phyloP scores from a whole-genome alignment of 106 monocot genomes.

The Acorus calamus region DNA sequence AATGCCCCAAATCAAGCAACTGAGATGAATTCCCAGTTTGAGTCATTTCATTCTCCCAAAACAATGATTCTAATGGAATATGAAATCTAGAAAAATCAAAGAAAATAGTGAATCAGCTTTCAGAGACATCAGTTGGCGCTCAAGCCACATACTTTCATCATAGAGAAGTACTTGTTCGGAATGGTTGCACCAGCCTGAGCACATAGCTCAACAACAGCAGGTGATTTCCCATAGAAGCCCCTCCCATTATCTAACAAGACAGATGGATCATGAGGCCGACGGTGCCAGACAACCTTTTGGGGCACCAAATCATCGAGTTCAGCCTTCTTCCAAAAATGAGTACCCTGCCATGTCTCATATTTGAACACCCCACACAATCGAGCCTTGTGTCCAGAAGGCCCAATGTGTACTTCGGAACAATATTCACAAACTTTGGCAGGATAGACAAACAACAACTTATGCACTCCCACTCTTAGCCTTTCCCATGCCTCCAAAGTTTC shows the following conservation, averaged over 20 bases:
- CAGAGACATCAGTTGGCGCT: slow-evolving; percentile 2
- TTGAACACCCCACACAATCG: slow-evolving; percentile 76
- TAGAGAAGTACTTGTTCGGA: slow-evolving; percentile 53
- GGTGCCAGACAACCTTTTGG: slow-evolving; percentile 67
- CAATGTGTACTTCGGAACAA: slow-evolving; percentile 82
- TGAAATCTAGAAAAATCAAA: no score
- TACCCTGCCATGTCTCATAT: slow-evolving; percentile 53
- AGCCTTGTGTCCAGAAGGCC: slow-evolving; percentile 76
- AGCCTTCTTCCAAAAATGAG: slow-evolving; percentile 74
- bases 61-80: no score
- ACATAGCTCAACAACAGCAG: slow-evolving; percentile 80
- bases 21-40: no score
- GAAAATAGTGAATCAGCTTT: no score
- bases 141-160: slow-evolving; percentile 68
- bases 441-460: slow-evolving; percentile 61
- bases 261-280: slow-evolving; percentile 59
- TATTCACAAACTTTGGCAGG: slow-evolving; percentile 64
- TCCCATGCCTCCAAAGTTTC: slow-evolving; percentile 75
- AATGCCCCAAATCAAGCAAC: no score
- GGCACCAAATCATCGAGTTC: slow-evolving; percentile 70
- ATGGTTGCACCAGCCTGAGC: slow-evolving; percentile 66
- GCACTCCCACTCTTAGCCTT: slow-evolving; percentile 50
- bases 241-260: slow-evolving; percentile 51
- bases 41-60: no score
- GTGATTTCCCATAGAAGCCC: slow-evolving; percentile 87